Base-by-base conservation (phyloP, 2,329 filamentous ascomycete genomes). In the Talaromyces verruculosus region DNA sequence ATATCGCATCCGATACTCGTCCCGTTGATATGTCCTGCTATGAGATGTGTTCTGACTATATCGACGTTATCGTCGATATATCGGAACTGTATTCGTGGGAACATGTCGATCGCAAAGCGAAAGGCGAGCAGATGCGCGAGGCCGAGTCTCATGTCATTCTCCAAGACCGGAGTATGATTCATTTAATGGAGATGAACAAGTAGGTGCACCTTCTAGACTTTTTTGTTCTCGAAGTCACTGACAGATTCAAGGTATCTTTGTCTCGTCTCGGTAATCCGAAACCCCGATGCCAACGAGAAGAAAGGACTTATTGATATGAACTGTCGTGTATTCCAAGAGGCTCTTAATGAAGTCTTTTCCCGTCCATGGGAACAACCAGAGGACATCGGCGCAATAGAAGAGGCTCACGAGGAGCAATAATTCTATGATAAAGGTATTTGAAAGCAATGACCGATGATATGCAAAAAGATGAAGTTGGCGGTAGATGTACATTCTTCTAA, bases 11-110 rank as follows among this genome's bases (percentile, higher is more conserved):
- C 5, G 95, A 99, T 77, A 95, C 90, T 35, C 90, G 91, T 45
- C 94, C 94, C 0, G 92, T 94, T 37, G 94, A 98, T 74, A 95
- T 97, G 85, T 91, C 91, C 49, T 94, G 91, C 76, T 99, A 99
- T 78, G 95, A 98, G 81, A 96, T 98, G 74, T 99, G 95, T 81
- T 96, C 92, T 60, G 95, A 99, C 76, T 98, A 97, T 76, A 97
- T 99, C 71, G 95, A 99, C 77, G 93, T 98, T 67, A 96, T 99
- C 68, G 94, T 98, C 66, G 95, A 99, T 76, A 91, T 98, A 63
- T 95, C 92, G 33, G 94, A 98, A 75, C 90, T 99, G 45, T 99
- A 97, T 75, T 94, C 93, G 55, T 98, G 85, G 85, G 83, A 85
- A 69, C 79, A 85, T 39, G 77, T 73, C 60, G 75, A 73, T 63